A percentile compares a stretch with the other conserved stretches of the same genome.
phyloP scores from a whole-genome alignment of 768 basidiomycete genomes.

The Boletales sp. region DNA sequence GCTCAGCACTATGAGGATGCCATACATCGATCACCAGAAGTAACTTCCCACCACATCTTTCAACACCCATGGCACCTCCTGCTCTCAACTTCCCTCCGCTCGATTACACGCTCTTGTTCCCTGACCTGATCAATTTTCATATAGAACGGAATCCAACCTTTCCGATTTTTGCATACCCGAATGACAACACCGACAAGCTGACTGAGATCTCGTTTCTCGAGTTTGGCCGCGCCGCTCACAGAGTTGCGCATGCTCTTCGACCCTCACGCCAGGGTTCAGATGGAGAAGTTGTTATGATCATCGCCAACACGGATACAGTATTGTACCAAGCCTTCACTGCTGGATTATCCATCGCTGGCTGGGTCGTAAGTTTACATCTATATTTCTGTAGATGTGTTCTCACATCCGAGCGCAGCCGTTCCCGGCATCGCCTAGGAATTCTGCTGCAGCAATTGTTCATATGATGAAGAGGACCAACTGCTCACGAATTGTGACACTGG shows the following conservation, averaged over 20 bases:
- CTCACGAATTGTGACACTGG: slow-evolving; percentile 14
- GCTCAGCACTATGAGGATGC: no score
- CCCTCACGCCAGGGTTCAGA: slow-evolving; percentile 16
- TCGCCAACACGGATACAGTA: slow-evolving; percentile 30
- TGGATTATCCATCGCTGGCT: slow-evolving; percentile 15
- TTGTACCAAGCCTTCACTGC: slow-evolving; percentile 25
- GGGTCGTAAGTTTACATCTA: background rate
- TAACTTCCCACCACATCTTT: background rate
- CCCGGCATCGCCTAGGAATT: slow-evolving; percentile 20
- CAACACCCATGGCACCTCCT: background rate
- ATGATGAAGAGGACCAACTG: slow-evolving; percentile 17
- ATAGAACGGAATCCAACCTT: slow-evolving; percentile 13
- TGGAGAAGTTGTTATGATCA: slow-evolving; percentile 28
- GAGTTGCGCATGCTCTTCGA: slow-evolving; percentile 25
- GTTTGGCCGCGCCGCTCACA: slow-evolving; percentile 29
- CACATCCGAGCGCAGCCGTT: slow-evolving; percentile 17
- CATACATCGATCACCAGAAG: no score
- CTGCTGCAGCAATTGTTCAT: slow-evolving; percentile 15
- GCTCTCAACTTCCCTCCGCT: slow-evolving; percentile 11
- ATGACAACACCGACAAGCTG: slow-evolving; percentile 9
- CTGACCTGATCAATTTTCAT: slow-evolving; percentile 23
- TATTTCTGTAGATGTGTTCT: slow-evolving; percentile 7
- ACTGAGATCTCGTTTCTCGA: slow-evolving; percentile 21
- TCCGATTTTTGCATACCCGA: slow-evolving; percentile 13
- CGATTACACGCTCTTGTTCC: slow-evolving; percentile 14